Percentiles rank a stretch among this genome's conserved stretches.
Conservation (phyloP, 257 asterid species). For the Capsicum rhomboideum region DNA sequence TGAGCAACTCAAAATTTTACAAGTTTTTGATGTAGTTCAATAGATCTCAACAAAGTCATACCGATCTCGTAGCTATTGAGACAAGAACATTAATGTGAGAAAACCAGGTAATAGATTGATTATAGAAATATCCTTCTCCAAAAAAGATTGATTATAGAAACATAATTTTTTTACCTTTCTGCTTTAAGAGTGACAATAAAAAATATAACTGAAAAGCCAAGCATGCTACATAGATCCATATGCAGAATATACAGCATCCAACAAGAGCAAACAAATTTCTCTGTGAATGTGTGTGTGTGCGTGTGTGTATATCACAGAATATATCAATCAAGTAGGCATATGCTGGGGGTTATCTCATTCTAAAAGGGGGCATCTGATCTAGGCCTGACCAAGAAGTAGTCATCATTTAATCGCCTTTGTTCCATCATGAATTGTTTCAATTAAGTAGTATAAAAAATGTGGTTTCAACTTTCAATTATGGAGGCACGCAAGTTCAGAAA, state of each 20-base stretch:
- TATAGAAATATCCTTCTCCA: background rate
- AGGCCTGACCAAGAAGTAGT: background rate
- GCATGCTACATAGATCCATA: background rate
- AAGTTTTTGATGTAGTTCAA: background rate
- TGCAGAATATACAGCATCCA: background rate
- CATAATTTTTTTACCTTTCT: background rate
- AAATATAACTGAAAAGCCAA: no score
- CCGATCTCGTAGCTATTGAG: background rate
- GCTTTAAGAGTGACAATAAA: background rate
- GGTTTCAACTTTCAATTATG: background rate
- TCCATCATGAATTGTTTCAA: background rate
- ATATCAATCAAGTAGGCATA: background rate
- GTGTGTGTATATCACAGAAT: background rate
- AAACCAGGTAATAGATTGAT: background rate
- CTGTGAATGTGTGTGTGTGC: no score
- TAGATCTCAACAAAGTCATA: background rate
- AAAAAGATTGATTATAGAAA: background rate
- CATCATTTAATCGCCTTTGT: background rate
- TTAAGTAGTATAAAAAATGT: background rate
- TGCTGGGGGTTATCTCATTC: background rate
- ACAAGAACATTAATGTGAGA: background rate
- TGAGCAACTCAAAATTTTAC: background rate
- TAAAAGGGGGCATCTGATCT: background rate
- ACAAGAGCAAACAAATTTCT: background rate
- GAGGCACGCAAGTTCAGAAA: background rate